phyloP scores from a whole-genome alignment of 1,284 basidiomycete species.

The Puccinia horiana region DNA sequence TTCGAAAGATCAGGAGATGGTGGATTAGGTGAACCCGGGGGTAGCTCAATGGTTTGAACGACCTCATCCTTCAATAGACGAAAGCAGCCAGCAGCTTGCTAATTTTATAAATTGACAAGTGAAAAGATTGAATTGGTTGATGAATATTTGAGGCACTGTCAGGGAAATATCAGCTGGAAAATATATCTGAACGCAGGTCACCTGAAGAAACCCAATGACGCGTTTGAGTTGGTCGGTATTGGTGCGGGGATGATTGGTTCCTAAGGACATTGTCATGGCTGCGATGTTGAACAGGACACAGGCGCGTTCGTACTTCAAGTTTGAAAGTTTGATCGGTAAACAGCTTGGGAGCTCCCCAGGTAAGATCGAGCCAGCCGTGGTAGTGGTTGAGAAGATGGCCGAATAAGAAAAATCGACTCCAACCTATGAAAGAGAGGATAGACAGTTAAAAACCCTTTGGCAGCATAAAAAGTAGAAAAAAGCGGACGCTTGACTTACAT shows the following conservation, averaged over 20 bases:
- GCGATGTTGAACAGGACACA: conserved; percentile 80
- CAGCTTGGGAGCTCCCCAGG: conserved; percentile 50
- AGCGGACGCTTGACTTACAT: conserved; percentile 62
- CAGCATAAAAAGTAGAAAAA: conserved; percentile 7
- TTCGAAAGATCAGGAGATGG: conserved; percentile 66
- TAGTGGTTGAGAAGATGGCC: conserved; percentile 66
- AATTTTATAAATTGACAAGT: no score
- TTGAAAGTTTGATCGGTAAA: conserved; percentile 67
- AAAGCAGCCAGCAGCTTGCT: conserved; percentile 45
- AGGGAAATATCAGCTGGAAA: not conserved
- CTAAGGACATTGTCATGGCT: conserved; percentile 74
- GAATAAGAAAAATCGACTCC: conserved; percentile 74
- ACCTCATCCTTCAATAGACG: conserved; percentile 17
- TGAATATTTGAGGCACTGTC: not conserved
- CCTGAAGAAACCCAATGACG: conserved; percentile 72
- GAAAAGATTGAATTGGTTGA: not conserved
- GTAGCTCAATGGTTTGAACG: not conserved
- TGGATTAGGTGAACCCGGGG: conserved; percentile 4
- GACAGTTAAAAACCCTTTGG: not conserved
- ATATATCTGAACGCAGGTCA: conserved; percentile 57
- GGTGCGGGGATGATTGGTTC: conserved; percentile 68
- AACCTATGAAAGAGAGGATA: conserved; percentile 62
- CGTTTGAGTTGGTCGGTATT: conserved; percentile 73
- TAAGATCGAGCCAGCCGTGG: conserved; percentile 48
- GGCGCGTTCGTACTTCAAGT: conserved; percentile 75